phyloP scores from a whole-genome alignment of 1,139 yeast species.

The Candida glucosophila region DNA sequence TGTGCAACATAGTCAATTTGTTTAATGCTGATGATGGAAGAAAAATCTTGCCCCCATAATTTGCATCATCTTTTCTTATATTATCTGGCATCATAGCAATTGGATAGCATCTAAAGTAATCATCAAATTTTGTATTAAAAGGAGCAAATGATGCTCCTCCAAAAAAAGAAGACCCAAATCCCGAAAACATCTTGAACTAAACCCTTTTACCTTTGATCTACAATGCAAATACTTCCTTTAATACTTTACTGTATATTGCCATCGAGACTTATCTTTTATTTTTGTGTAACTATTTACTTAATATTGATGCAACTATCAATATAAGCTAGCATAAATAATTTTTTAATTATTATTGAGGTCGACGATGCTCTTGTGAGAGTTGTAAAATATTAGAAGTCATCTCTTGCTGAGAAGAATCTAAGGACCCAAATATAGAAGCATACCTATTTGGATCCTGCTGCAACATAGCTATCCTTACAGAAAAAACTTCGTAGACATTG shows the following conservation, averaged over 20 bases:
- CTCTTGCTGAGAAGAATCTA: constrained; percentile 27
- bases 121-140: constrained; percentile 45
- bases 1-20: constrained; percentile 76
- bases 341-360: too few relatives aligned
- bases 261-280: too few relatives aligned
- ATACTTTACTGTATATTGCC: too few relatives aligned
- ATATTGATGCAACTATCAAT: too few relatives aligned
- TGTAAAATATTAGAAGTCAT: constrained; percentile 23
- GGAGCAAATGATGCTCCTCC: constrained; percentile 28
- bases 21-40: constrained; percentile 89
- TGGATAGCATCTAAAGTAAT: constrained; percentile 87
- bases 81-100: constrained; percentile 84
- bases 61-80: constrained; percentile 70
- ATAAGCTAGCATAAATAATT: too few relatives aligned
- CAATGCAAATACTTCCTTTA: too few relatives aligned
- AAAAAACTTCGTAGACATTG: constrained; percentile 40
- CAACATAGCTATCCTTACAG: constrained; percentile 17
- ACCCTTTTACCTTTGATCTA: too few relatives aligned
- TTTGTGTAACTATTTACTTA: too few relatives aligned
- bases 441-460: constrained; percentile 26
- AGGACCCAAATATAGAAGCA: constrained; percentile 29
- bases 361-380: too few relatives aligned
- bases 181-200: constrained; percentile 27
- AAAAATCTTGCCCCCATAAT: constrained; percentile 94
- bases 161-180: constrained; percentile 35